Conservation (phyloP, 2,329 filamentous ascomycete genomes). For the Pseudocercospora pini-densiflorae region DNA sequence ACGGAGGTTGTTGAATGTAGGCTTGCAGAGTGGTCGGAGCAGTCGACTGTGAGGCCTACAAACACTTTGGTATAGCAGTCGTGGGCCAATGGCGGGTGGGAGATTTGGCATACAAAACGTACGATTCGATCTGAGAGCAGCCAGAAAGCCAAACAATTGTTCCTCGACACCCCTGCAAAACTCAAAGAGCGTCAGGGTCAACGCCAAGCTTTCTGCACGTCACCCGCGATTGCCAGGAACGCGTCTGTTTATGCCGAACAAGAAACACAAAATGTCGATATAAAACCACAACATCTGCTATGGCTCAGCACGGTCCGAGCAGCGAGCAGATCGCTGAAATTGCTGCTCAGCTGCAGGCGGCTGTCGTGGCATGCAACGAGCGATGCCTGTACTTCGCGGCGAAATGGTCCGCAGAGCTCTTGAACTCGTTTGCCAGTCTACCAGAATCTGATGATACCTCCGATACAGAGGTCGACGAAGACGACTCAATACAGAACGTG, state of each 20-base stretch:
- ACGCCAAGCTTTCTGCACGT: conserved; percentile 5
- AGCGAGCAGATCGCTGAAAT: conserved; percentile 60
- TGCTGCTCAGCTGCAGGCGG: conserved; percentile 77
- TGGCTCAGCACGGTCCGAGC: background rate
- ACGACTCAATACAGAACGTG: conserved; percentile 35
- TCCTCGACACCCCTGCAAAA: background rate
- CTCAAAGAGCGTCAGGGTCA: background rate
- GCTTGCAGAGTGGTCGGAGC: background rate
- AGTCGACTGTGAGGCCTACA: background rate
- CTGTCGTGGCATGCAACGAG: conserved; percentile 89
- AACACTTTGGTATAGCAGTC: background rate
- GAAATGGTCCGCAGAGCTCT: conserved; percentile 97
- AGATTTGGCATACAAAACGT: conserved; percentile 9
- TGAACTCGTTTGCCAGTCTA: conserved; percentile 72
- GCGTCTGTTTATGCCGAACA: background rate
- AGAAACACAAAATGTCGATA: background rate
- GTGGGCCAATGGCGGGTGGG: conserved; percentile 9
- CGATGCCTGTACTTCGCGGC: conserved; percentile 93
- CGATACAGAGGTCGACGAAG: conserved; percentile 53
- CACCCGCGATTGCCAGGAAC: conserved; percentile 2
- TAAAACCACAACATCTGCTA: background rate
- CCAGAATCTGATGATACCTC: conserved; percentile 49
- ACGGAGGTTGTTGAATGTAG: background rate
- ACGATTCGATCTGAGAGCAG: conserved; percentile 2
- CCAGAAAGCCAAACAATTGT: background rate